Conservation (phyloP, 768 basidiomycete species). For the Hysterangium stoloniferum region DNA sequence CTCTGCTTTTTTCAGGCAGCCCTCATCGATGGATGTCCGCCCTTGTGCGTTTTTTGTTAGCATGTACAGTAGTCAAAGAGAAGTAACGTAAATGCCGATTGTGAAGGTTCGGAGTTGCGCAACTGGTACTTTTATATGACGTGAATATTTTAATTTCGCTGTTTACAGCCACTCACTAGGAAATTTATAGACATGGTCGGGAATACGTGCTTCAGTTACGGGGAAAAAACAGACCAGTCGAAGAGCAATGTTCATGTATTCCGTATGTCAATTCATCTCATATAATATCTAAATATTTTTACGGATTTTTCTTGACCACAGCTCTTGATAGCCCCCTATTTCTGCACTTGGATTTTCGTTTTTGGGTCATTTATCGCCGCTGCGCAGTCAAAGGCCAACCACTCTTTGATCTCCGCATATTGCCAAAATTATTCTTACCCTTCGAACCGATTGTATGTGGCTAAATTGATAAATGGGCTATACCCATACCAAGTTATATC, state of each 20-base stretch:
- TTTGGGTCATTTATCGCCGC: neutral
- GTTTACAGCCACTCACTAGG: neutral
- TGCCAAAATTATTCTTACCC: neutral
- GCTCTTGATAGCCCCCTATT: neutral
- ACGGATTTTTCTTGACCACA: neutral
- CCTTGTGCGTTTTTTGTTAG: neutral
- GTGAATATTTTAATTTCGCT: neutral
- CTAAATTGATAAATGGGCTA: neutral
- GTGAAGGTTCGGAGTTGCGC: neutral
- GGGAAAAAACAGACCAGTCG: neutral
- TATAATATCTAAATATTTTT: neutral
- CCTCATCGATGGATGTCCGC: neutral
- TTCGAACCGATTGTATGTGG: neutral
- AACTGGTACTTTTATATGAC: constrained; percentile 1
- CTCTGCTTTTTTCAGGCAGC: neutral
- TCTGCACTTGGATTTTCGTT: neutral
- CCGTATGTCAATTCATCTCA: neutral
- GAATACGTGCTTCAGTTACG: neutral
- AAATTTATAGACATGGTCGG: neutral
- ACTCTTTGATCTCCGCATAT: neutral
- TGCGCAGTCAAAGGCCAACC: neutral
- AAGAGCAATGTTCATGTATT: neutral
- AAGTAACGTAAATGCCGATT: neutral
- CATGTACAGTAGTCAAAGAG: neutral
- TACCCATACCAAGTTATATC: no score